These are phyloP conservation scores for Phytophthora parvispora DNA, from an alignment of 352 stramenopile species.

Conservation along the genomic window DNA sequence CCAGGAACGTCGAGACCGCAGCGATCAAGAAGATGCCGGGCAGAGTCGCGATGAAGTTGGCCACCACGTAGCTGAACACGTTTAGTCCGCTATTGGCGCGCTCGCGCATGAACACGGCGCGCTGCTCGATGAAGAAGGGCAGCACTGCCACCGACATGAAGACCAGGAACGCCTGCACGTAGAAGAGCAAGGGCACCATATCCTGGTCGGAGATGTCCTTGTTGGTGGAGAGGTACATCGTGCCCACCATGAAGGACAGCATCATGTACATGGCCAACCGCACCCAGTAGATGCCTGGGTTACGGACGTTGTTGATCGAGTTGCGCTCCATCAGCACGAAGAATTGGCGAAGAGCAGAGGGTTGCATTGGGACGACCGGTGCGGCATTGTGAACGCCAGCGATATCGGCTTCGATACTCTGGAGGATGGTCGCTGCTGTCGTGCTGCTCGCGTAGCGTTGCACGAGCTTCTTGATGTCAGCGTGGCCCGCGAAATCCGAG, in stretches of 20 bases:
- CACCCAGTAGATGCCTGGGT: conserved; percentile 78
- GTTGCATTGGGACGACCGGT: conserved; percentile 31
- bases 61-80: conserved; percentile 70
- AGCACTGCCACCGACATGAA: conserved; percentile 91
- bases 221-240: conserved; percentile 66
- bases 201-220: conserved; percentile 28
- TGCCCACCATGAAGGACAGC: conserved; percentile 71
- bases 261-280: conserved; percentile 76
- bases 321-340: conserved; percentile 65
- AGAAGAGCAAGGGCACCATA: conserved; percentile 84
- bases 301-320: conserved; percentile 68
- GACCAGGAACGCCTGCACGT: conserved; percentile 88
- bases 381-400: conserved; percentile 2
- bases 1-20: conserved; percentile 49
- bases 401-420: conserved; percentile 17
- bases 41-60: conserved; percentile 71
- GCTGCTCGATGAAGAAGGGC: conserved; percentile 87
- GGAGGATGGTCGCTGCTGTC: conserved; percentile 7
- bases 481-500: conserved; percentile 51
- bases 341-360: conserved; percentile 57
- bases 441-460: conserved; percentile 3
- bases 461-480: conserved; percentile 15
- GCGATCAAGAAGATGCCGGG: conserved; percentile 72
- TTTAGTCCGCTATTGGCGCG: conserved; percentile 54
- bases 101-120: conserved; percentile 86